Evolutionary conservation across 768 basidiomycete species (phyloP).

Genomic region (Hypsizygus marmoreus): DNA sequence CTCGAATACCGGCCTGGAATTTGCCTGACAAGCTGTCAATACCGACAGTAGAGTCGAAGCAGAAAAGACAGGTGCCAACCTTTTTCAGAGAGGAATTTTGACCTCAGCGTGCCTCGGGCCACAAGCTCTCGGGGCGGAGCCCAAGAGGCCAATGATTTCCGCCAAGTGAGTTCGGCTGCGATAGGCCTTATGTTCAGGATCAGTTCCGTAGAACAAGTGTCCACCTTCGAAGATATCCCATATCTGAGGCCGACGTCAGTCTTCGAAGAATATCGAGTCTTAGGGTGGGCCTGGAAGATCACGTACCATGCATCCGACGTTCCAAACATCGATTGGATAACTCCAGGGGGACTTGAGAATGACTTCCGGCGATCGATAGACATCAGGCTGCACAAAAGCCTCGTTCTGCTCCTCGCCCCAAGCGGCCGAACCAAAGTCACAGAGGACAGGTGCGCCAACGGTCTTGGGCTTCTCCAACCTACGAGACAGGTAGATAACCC

Average conservation of each 20-base stretch:
- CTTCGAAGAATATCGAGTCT: neutral
- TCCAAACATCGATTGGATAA: constrained; percentile 32
- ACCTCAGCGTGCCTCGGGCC: neutral
- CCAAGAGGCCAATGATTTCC: constrained; percentile 3
- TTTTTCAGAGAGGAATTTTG: neutral
- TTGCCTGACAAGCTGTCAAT: too few relatives aligned
- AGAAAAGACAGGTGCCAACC: too few relatives aligned
- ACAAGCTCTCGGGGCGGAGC: constrained; percentile 7
- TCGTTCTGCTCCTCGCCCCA: constrained; percentile 7
- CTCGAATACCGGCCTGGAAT: too few relatives aligned
- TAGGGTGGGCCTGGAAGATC: neutral
- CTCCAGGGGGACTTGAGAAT: constrained; percentile 27
- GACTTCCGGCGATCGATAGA: constrained; percentile 31
- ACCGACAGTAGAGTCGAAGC: too few relatives aligned
- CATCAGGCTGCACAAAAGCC: constrained; percentile 23
- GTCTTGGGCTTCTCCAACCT: neutral
- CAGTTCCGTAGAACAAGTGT: neutral
- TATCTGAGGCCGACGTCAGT: neutral
- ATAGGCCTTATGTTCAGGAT: too few relatives aligned
- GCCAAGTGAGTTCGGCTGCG: constrained; percentile 3
- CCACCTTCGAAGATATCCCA: constrained; percentile 9
- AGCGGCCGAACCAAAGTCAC: constrained; percentile 25
- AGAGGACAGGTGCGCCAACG: constrained; percentile 16
- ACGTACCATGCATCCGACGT: constrained; percentile 28
- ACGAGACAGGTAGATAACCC: constrained; percentile 17